Base-by-base conservation (phyloP, 345 rosid genomes). In the Brassica cretica region DNA sequence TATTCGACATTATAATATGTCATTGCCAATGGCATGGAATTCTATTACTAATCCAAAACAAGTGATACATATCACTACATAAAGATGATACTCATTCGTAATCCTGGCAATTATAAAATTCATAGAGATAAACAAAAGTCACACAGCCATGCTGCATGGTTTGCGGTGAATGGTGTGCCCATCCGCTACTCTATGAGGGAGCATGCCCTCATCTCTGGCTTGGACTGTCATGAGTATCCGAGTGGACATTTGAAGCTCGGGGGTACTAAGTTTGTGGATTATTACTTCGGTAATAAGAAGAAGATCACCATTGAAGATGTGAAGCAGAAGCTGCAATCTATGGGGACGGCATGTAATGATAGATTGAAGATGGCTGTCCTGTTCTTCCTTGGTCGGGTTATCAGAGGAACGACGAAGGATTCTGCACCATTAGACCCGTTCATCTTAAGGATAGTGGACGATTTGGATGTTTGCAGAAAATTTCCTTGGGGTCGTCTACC, bases 11-110 rank as follows among this genome's bases (percentile, higher is more conserved):
- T 39, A 9, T 39, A 39, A 39, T 37, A 37, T 39, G 46, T 39
- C 46, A 39, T 39, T 39, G 46, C 4, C 46, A 30, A 30, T 30
- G 33, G 33, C 33, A 30, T 30, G 33, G 33, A 30, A 30, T 30
- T 30, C 33, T 30, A 30, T 30, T 39, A 56, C 53, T 46, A 49
- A 16, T 68, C 69, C 39, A 61, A 68, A 76, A 69, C 75, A 64
- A 63, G 71, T 53, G 9, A 15, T 30, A 30, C 21, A 53, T 51
- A n/a, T 15, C 6, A 64, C 11, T 77, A 56, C 62, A 64, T 62
- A 37, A 27, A n/a, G n/a, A n/a, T n/a, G 0, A 33, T 32, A 33
- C 56, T 68, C 18, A 7, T 60, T 60, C 74, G 60, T 59, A 75
- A 27, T 10, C 18, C 3, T 44, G 27, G 5, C 12, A 30, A 60